phyloP scores from a whole-genome alignment of 306 rosid species.

The Lablab purpureus region DNA sequence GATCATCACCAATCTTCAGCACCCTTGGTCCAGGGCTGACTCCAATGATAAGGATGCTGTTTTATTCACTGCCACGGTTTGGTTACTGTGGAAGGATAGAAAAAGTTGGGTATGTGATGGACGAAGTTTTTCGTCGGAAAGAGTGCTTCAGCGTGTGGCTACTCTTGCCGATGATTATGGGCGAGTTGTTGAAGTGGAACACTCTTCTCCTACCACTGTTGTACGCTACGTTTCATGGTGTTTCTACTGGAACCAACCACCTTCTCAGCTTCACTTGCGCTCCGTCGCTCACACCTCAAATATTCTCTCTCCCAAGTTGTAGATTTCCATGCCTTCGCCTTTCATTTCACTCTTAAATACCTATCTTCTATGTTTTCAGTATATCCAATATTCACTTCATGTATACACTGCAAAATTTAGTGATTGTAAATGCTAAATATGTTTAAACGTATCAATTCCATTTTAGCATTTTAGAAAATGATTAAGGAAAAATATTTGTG shows the following conservation, averaged over 20 bases:
- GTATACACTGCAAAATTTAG: no score
- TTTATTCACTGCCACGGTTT: conserved; percentile 37
- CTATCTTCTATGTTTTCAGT: no score
- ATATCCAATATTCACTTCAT: no score
- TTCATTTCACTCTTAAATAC: no score
- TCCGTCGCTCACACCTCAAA: not conserved
- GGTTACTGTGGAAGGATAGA: conserved; percentile 43
- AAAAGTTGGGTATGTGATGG: conserved; percentile 35
- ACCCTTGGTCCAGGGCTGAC: conserved; percentile 28
- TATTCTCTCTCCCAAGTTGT: conserved; percentile 32
- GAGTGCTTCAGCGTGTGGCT: not conserved
- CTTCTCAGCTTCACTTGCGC: conserved; percentile 35
- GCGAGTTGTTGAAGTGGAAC: conserved; percentile 11
- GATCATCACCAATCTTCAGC: conserved; percentile 36
- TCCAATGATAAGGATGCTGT: not conserved
- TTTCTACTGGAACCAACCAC: conserved; percentile 43
- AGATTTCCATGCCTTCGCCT: not conserved
- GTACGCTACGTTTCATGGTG: conserved; percentile 30
- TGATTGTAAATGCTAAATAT: no score
- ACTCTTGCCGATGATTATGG: conserved; percentile 38
- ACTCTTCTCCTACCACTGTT: not conserved
- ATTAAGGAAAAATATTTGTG: no score
- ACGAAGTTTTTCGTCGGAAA: not conserved
- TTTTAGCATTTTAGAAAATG: no score
- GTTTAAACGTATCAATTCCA: no score